phyloP scores from a whole-genome alignment of 2,329 filamentous ascomycete species.

The Fusarium poae region DNA sequence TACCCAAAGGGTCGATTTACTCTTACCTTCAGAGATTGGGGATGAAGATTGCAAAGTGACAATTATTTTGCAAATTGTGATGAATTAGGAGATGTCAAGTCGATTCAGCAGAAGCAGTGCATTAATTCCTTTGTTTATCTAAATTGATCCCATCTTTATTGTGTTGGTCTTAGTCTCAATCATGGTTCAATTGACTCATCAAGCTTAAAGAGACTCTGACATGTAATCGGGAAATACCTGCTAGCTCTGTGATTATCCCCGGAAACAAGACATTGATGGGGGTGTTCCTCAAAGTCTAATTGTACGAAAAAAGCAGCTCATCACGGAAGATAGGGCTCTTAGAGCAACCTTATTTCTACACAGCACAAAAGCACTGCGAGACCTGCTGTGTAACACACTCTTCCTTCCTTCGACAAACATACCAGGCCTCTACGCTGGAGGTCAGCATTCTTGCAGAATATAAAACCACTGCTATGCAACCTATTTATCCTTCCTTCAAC shows the following conservation, averaged over 20 bases:
- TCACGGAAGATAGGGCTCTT: too few relatives aligned
- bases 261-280: too few relatives aligned
- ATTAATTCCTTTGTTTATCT: accelerated
- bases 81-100: not conserved
- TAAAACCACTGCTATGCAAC: too few relatives aligned
- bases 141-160: not conserved
- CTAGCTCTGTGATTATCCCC: not conserved
- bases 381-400: too few relatives aligned
- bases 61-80: not conserved
- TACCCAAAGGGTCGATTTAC: constrained; percentile 39
- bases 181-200: not conserved
- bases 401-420: too few relatives aligned
- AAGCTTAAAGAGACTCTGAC: not conserved
- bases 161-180: not conserved
- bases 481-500: too few relatives aligned
- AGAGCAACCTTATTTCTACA: too few relatives aligned
- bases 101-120: not conserved
- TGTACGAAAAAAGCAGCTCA: too few relatives aligned
- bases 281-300: too few relatives aligned
- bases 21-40: constrained; percentile 42
- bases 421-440: too few relatives aligned
- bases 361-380: too few relatives aligned
- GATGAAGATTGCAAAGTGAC: constrained; percentile 26
- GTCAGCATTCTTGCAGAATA: too few relatives aligned
- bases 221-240: not conserved